Conservation (phyloP, 768 basidiomycete species). For the Auriscalpium vulgare region DNA sequence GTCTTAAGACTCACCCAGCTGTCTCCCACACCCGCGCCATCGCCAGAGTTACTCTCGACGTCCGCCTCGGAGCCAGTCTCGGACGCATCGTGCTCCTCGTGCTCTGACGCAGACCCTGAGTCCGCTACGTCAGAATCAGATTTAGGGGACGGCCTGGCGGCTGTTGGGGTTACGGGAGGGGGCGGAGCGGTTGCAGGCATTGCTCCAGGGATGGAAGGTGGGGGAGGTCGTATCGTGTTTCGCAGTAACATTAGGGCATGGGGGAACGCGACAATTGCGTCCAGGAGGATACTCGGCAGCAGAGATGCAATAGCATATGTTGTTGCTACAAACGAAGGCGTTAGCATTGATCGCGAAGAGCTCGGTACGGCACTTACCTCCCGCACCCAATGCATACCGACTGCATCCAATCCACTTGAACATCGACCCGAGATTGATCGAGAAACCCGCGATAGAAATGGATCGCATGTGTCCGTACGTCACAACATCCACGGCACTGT, state of each 20-base stretch:
- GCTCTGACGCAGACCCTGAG: constrained; percentile 14
- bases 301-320: constrained; percentile 67
- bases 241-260: constrained; percentile 54
- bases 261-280: constrained; percentile 59
- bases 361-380: constrained; percentile 41
- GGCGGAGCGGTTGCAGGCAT: constrained; percentile 17
- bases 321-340: constrained; percentile 36
- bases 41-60: constrained; percentile 54
- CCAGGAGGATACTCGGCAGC: constrained; percentile 58
- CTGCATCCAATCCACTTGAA: constrained; percentile 58
- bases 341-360: neutral
- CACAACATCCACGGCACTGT: constrained; percentile 51
- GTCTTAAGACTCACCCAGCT: constrained; percentile 63
- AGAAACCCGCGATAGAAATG: constrained; percentile 34
- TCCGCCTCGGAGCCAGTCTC: constrained; percentile 61
- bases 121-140: constrained; percentile 6
- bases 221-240: constrained; percentile 48
- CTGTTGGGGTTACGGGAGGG: constrained; percentile 14
- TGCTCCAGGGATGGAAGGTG: constrained; percentile 31
- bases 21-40: constrained; percentile 40
- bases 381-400: constrained; percentile 68
- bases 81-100: constrained; percentile 19
- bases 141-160: constrained; percentile 5
- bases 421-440: constrained; percentile 38
- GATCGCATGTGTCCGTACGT: constrained; percentile 43